Base-by-base conservation (phyloP, 1,284 basidiomycete genomes). In the Athelia sp. region DNA sequence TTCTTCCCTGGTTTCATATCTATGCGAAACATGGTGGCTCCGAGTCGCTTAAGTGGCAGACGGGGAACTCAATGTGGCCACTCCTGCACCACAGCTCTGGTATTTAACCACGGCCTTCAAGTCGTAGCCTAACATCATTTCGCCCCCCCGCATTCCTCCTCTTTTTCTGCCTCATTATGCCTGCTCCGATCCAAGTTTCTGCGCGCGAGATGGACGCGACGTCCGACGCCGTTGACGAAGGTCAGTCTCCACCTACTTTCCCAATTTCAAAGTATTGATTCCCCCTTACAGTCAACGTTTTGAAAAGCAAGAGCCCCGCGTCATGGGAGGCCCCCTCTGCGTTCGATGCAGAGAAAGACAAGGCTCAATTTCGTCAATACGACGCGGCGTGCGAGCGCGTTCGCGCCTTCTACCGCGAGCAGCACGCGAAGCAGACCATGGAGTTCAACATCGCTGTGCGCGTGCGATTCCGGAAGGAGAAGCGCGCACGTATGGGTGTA, bases 371-470 rank as follows among this genome's bases (percentile, higher is more conserved):
- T 66, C 76, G 83, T 34, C 76, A 88, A 61, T 87, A 87, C 58
- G 81, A 86, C 34, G 73, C 71, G n/a, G 91, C 92, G 4, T 90
- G 90, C 60, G 89, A 93, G 56, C 81, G 88, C 46, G 91, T 94
- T 67, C 93, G 90, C 71, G 73, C 75, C 26, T 93, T 94, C 62
- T 94, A 94, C 69, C 81, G 81, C 59, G 91, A 93, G 63, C 92
- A 95, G 64, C 92, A 95, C 62, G 81, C 83, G 59, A 95, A 94
- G 62, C 93, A 96, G 68, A 94, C 92, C 0, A 77, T 93, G 11
- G 87, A 76, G 21, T 94, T 82, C 74, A 94, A 95, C 65, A 74
- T 91, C 55, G 74, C 81, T 45, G 84, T 82, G 15, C 83, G 88
- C 9, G 81, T 79, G n/a, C 76, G 83, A 50, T 89, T 88, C 69